Conservation (phyloP, 2,329 filamentous ascomycete species). For the Penicillium sp. region DNA sequence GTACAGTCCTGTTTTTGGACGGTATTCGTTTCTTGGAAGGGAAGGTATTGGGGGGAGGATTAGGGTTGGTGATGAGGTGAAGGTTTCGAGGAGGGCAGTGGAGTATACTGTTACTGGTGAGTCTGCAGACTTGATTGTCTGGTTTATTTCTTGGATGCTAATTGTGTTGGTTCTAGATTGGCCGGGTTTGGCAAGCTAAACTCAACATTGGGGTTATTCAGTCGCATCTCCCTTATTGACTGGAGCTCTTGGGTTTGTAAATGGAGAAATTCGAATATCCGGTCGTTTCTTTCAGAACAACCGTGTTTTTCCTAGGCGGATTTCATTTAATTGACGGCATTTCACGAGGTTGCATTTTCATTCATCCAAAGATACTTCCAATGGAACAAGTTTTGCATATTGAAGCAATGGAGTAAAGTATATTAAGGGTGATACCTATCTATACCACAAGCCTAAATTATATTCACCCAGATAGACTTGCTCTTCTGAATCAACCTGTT, state of each 20-base stretch:
- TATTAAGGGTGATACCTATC: too few relatives aligned
- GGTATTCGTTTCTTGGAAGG: slow-evolving; percentile 65
- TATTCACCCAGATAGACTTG: too few relatives aligned
- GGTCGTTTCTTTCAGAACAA: too few relatives aligned
- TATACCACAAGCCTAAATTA: too few relatives aligned
- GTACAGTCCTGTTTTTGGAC: slow-evolving; percentile 71
- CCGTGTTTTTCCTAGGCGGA: too few relatives aligned
- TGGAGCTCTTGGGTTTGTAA: neutral
- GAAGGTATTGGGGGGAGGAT: slow-evolving; percentile 43
- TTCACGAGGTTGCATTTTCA: too few relatives aligned
- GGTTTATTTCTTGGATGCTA: neutral
- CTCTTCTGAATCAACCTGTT: too few relatives aligned
- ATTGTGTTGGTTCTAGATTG: slow-evolving; percentile 31
- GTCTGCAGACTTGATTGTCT: slow-evolving; percentile 20
- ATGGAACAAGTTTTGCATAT: too few relatives aligned
- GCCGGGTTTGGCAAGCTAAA: slow-evolving; percentile 34
- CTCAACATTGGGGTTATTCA: too few relatives aligned
- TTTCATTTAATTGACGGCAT: too few relatives aligned
- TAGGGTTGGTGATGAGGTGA: slow-evolving; percentile 58
- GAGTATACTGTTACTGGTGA: slow-evolving; percentile 59
- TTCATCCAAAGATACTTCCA: too few relatives aligned
- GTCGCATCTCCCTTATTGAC: neutral
- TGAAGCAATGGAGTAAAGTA: too few relatives aligned
- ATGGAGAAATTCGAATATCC: neutral
- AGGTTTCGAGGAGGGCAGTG: slow-evolving; percentile 52